These are phyloP conservation scores for Candida hungchunana DNA, from an alignment of 805 yeast genomes.

Conservation along the genomic window DNA sequence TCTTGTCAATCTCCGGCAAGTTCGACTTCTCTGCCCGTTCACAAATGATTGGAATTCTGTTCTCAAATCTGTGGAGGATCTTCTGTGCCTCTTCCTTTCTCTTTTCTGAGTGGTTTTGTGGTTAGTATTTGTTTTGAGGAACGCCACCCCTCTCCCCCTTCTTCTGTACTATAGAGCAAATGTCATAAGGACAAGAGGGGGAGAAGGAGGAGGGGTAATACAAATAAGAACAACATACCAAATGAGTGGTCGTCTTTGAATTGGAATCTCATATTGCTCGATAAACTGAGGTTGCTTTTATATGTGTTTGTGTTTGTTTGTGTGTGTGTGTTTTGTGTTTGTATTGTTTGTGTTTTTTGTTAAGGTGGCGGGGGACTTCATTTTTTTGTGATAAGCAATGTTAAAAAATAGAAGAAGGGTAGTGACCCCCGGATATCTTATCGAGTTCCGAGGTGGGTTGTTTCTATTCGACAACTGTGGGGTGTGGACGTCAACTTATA, in stretches of 20 bases:
- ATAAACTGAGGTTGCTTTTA: background rate
- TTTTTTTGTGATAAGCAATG: conserved; percentile 2
- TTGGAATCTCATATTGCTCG: conserved; percentile 72
- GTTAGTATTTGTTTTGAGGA: conserved; percentile 4
- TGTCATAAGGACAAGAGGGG: background rate
- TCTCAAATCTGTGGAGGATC: conserved; percentile 81
- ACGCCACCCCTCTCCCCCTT: background rate
- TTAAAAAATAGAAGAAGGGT: too few species aligned
- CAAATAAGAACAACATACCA: conserved; percentile 48
- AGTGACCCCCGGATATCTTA: too few species aligned
- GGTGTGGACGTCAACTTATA: background rate
- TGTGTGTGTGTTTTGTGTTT: background rate
- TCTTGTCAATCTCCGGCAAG: conserved; percentile 93
- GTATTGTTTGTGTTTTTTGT: conserved; percentile 1
- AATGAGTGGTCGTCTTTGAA: conserved; percentile 95
- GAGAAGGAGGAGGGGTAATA: background rate
- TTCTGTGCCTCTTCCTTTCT: conserved; percentile 94
- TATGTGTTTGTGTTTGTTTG: background rate
- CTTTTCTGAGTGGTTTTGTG: conserved; percentile 48
- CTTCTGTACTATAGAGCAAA: background rate
- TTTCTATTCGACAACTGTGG: background rate
- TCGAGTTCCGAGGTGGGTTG: too few species aligned
- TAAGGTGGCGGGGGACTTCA: conserved; percentile 8
- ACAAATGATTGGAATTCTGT: conserved; percentile 93
- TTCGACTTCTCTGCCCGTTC: conserved; percentile 97